A percentile compares a stretch with the other conserved stretches of the same genome.
Conservation (phyloP, 768 basidiomycete species). For the Phallus indusiatus region DNA sequence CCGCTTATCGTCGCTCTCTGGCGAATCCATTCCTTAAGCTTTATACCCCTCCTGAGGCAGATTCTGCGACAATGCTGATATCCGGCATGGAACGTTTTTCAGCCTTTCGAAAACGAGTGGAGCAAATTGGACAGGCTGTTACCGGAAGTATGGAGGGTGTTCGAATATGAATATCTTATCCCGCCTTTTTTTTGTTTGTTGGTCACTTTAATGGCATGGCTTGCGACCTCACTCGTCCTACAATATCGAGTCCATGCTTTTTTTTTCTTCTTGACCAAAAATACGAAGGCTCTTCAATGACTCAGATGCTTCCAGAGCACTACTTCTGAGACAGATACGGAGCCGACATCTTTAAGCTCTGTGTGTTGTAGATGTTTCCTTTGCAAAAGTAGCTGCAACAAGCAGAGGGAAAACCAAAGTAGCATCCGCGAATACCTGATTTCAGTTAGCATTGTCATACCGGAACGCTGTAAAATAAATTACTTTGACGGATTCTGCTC, state of each 20-base stretch:
- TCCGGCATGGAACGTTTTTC: constrained; percentile 63
- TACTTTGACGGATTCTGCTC: constrained; percentile 77
- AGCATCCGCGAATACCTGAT: constrained; percentile 84
- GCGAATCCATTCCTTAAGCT: constrained; percentile 81
- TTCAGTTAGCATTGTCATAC: not conserved
- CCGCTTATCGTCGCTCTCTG: constrained; percentile 74
- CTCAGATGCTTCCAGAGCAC: constrained; percentile 59
- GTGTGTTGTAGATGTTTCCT: constrained; percentile 18
- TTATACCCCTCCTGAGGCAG: constrained; percentile 40
- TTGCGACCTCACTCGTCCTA: constrained; percentile 13
- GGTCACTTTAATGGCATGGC: constrained; percentile 18
- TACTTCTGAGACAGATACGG: constrained; percentile 91
- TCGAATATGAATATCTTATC: constrained; percentile 7
- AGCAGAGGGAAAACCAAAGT: constrained; percentile 93
- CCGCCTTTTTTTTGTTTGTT: constrained; percentile 19
- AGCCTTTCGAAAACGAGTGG: constrained; percentile 58
- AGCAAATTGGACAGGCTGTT: constrained; percentile 60
- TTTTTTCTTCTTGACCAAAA: constrained; percentile 39
- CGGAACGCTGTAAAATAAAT: constrained; percentile 7
- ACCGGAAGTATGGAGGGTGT: constrained; percentile 27
- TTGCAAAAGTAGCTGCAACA: constrained; percentile 89
- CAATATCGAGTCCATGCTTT: constrained; percentile 9
- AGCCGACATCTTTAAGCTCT: constrained; percentile 32
- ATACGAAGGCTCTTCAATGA: constrained; percentile 55
- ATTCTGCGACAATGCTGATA: constrained; percentile 45